Percentiles rank a stretch among this genome's conserved stretches.
Evolutionary conservation across 208 protist genomes (phyloP).

Genomic region (Wallacemonas sp.): DNA sequence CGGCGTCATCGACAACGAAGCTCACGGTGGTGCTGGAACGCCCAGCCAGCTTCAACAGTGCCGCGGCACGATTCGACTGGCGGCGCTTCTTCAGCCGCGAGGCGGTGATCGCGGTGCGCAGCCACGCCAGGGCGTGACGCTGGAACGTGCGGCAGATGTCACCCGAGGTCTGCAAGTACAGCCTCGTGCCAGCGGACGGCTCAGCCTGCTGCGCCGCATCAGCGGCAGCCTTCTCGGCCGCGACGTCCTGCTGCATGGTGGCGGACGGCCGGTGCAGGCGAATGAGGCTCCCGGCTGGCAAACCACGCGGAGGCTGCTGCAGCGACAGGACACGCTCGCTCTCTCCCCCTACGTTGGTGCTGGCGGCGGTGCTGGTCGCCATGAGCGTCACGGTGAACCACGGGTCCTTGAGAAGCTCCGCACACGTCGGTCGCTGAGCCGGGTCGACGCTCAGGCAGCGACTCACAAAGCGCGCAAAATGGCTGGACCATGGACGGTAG

Average conservation of each 20-base stretch:
- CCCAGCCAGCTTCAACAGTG: too few species aligned
- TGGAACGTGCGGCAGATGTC: background rate
- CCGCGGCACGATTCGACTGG: too few species aligned
- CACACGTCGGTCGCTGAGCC: conserved; percentile 47
- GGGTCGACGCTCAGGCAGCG: conserved; percentile 47
- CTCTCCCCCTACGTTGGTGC: background rate
- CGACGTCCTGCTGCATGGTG: background rate
- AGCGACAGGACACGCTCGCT: conserved; percentile 1
- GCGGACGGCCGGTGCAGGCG: background rate
- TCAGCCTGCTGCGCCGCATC: background rate
- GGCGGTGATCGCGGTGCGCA: background rate
- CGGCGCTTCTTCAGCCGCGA: background rate
- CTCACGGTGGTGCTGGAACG: too few species aligned
- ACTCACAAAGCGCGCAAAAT: conserved; percentile 67
- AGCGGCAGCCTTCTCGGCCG: background rate
- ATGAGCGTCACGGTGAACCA: conserved; percentile 59
- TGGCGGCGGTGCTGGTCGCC: background rate
- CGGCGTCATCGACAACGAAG: too few species aligned
- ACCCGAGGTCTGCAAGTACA: background rate
- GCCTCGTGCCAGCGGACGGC: background rate
- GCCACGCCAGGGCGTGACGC: background rate
- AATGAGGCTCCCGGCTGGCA: background rate
- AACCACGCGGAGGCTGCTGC: background rate
- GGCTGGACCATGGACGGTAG: conserved; percentile 38
- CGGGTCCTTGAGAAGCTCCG: conserved; percentile 67